These are phyloP conservation scores for Solioccasus polychromus DNA, from an alignment of 768 basidiomycete genomes.

Conservation along the genomic window DNA sequence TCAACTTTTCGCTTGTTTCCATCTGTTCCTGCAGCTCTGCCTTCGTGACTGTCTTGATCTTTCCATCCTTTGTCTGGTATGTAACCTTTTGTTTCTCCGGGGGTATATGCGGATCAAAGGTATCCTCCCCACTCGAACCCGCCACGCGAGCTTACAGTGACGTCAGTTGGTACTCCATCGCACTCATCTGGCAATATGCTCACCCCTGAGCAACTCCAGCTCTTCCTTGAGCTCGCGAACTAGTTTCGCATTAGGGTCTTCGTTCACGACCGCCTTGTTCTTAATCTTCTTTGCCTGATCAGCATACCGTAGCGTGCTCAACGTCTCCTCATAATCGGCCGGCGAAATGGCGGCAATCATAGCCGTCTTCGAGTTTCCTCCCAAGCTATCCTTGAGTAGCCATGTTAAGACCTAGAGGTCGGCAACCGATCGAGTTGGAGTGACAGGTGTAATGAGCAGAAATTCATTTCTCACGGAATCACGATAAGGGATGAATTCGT, in stretches of 20 bases:
- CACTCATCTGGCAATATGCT: slow-evolving; percentile 12
- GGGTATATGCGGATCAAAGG: slow-evolving; percentile 84
- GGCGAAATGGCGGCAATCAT: slow-evolving; percentile 99
- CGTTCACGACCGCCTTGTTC: slow-evolving; percentile 99
- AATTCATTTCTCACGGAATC: slow-evolving; percentile 71
- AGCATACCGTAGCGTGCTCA: slow-evolving; percentile 95
- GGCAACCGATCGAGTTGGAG: neutral
- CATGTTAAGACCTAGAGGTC: slow-evolving; percentile 82
- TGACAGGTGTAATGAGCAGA: neutral
- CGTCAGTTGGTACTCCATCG: slow-evolving; percentile 5
- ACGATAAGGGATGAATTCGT: slow-evolving; percentile 95
- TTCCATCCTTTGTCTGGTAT: slow-evolving; percentile 89
- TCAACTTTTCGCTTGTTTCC: slow-evolving; percentile 91
- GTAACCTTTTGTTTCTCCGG: slow-evolving; percentile 95
- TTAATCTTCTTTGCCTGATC: slow-evolving; percentile 99
- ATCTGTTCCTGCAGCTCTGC: slow-evolving; percentile 97
- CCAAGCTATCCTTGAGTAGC: slow-evolving; percentile 96
- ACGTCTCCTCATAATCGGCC: slow-evolving; percentile 97
- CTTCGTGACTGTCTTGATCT: slow-evolving; percentile 93
- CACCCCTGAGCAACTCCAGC: slow-evolving; percentile 85
- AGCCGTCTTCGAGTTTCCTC: slow-evolving; percentile 96
- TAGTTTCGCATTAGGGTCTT: slow-evolving; percentile 98
- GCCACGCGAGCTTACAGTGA: slow-evolving; percentile 66
- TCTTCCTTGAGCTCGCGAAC: slow-evolving; percentile 99
- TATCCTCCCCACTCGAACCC: slow-evolving; percentile 63